Evolutionary conservation across 768 basidiomycete species (phyloP), one percentile per base, ranked within the genome.

Genomic region (Lyophyllum semitale): DNA sequence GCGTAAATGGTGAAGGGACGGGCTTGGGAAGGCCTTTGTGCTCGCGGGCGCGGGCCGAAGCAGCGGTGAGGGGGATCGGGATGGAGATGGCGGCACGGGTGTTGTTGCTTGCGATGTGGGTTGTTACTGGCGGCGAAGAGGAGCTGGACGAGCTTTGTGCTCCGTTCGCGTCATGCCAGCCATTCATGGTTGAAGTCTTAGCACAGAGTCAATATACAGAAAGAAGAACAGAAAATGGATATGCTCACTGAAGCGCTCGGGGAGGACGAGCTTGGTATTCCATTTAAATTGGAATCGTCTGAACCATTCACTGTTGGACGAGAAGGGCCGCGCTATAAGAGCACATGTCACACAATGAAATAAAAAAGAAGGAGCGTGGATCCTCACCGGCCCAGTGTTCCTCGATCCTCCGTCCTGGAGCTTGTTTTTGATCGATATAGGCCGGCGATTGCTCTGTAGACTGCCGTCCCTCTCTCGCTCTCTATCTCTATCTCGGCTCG

Each of bases 351-450:
- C 40, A 43, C 38, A 26, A 58, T 8, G 37, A 25, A 41, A 30
- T 20, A 48, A 42, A 35, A 48, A 32, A 23, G 22, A 40, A 37
- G 35, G 46, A 22, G 43, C 55, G 48, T 26, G 40, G 26, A 32
- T 57, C 60, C 57, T 63, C 62, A 75, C 73, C 47, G 57, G 32
- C 54, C 46, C 48, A 29, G 52, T 27, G 26, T 22, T 42, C 17
- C n/a, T 44, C 64, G 59, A 23, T 42, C 45, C 37, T 22, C 20
- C 23, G 23, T 65, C 70, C 53, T 67, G 57, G 30, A 67, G 69
- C 70, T 73, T 77, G 38, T 74, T 74, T 51, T 75, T 76, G 48
- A 71, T 71, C 38, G 71, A 73, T 43, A 73, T 68, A 22, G 73
- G 68, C 54, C 64, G 63, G n/a, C 73, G 66, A 59, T 70, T 67